Evolutionary conservation across 257 asterid species (phyloP), one percentile per base, ranked within the genome.

Genomic region (Jacaranda copaia): DNA sequence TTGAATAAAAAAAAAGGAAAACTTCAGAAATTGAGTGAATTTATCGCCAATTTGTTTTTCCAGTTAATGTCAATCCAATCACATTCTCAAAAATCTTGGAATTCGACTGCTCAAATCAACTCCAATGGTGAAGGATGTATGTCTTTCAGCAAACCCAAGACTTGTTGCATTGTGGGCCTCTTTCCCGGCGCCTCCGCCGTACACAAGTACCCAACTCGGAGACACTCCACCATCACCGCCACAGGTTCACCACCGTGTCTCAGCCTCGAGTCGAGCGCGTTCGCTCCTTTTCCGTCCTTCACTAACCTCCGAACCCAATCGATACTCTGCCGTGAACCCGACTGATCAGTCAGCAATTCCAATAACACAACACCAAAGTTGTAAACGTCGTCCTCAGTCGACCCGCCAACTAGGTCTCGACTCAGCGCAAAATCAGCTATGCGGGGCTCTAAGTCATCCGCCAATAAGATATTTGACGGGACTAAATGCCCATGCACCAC

Each of bases 81-180:
- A 45, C 51, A 45, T 45, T 45, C 13, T 45, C 51, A 45, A 45
- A 25, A 45, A 45, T 45, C 51, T 8, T 45, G 51, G 51, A 45
- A 8, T 45, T 45, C 3, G 12, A 36, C 4, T 43, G 59, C 59
- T 89, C 84, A 82, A 40, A 57, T 58, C 38, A 69, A 55, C 46
- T 84, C 79, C 60, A 60, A 25, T 0, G 78, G 62, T 2, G 82
- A 69, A 45, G 83, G 89, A 72, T 82, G 92, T 70, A 92, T 67
- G 58, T 95, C 99, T 68, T 95, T 95, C 32, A 95, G 78, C 89
- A 93, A 80, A 3, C 97, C 98, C 84, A 95, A 52, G 3, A 93
- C 97, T 81, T 95, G 99, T 49, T 89, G 96, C 98, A 95, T 93
- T 0, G 89, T 84, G 9, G 98, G 99, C 79, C 99, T 73, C 81